phyloP scores from a whole-genome alignment of 129 eudicot genomes.

The Artemisia argyi region DNA sequence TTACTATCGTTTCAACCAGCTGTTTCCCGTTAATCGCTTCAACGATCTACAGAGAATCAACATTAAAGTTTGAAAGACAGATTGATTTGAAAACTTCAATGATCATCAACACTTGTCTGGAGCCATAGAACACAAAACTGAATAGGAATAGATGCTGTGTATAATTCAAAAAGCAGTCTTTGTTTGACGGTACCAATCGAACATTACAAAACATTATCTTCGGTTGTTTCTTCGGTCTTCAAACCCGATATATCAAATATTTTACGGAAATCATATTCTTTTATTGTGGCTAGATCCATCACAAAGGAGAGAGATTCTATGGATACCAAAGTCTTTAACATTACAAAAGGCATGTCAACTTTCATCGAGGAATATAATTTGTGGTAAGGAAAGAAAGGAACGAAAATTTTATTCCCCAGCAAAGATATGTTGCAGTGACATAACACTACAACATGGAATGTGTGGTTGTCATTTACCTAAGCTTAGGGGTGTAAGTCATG shows the following conservation, averaged over 20 bases:
- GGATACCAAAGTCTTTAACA: slow-evolving; percentile 29
- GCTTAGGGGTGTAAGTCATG: too few relatives aligned
- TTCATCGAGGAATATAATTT: slow-evolving; percentile 17
- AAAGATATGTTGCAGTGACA: slow-evolving; percentile 1
- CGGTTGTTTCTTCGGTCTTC: slow-evolving; percentile 4
- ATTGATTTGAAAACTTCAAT: not conserved
- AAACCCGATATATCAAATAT: slow-evolving; percentile 5
- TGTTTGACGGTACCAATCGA: not conserved
- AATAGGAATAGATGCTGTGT: slow-evolving; percentile 1
- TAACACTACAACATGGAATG: not conserved
- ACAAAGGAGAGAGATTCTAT: not conserved
- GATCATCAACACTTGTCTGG: not conserved
- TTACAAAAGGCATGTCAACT: slow-evolving; percentile 14
- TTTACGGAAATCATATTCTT: not conserved
- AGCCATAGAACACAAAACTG: slow-evolving; percentile 7
- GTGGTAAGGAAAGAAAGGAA: slow-evolving; percentile 11
- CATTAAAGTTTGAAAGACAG: too few relatives aligned
- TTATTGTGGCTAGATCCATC: not conserved
- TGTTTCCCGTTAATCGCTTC: too few relatives aligned
- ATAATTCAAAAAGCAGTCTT: slow-evolving; percentile 10
- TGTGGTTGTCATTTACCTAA: not conserved
- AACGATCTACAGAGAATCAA: too few relatives aligned
- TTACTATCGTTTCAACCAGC: too few relatives aligned
- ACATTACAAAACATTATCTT: slow-evolving; percentile 1
- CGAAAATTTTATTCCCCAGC: slow-evolving; percentile 17